These are phyloP conservation scores for Pythium folliculosum DNA, from an alignment of 352 stramenopile species.

Conservation along the genomic window DNA sequence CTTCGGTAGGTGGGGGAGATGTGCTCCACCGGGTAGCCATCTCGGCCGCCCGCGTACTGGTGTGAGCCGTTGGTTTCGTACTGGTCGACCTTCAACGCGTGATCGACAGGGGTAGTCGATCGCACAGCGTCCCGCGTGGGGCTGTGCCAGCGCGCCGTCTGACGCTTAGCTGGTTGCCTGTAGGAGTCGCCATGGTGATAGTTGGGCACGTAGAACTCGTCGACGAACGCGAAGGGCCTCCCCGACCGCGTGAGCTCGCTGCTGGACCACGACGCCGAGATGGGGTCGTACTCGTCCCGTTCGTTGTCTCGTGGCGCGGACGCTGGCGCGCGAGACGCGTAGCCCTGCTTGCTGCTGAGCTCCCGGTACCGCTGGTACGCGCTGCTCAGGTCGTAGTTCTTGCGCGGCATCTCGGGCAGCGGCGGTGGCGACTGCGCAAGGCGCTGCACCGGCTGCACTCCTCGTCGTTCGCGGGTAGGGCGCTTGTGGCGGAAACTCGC, in stretches of 20 bases:
- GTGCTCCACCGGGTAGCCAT: conserved; percentile 8
- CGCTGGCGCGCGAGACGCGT: background rate
- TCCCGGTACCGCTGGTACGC: conserved; percentile 21
- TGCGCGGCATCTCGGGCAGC: background rate
- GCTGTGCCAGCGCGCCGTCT: background rate
- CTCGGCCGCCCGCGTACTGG: background rate
- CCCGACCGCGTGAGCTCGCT: background rate
- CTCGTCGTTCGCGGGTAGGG: background rate
- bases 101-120: background rate
- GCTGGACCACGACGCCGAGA: background rate
- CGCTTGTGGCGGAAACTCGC: background rate
- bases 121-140: background rate
- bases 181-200: background rate
- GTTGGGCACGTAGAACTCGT: background rate
- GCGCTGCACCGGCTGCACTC: too few relatives aligned
- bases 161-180: background rate
- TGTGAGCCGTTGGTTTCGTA: background rate
- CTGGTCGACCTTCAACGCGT: background rate
- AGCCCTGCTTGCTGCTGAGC: conserved; percentile 9
- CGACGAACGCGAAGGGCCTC: background rate
- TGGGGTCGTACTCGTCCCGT: background rate
- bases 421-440: background rate
- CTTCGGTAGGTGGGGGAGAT: background rate
- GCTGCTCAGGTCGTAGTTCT: conserved; percentile 23
- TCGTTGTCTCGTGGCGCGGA: background rate